phyloP scores from a whole-genome alignment of 2,329 filamentous ascomycete genomes.

The Botrytis galanthina region DNA sequence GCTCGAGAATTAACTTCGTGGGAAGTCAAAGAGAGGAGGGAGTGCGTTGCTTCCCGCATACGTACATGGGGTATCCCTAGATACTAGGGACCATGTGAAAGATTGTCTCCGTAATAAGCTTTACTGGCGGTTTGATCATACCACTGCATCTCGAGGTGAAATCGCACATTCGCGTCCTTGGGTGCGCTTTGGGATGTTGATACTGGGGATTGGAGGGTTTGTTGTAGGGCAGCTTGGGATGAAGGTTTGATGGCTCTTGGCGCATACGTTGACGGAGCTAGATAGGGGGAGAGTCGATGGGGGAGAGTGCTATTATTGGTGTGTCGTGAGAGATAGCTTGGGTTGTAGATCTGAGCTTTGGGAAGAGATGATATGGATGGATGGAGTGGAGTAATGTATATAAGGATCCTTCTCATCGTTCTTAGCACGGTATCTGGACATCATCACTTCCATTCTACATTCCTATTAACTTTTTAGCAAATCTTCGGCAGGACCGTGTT shows the following conservation, averaged over 20 bases:
- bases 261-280: background rate
- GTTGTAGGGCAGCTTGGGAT: background rate
- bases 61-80: background rate
- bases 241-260: background rate
- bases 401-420: background rate
- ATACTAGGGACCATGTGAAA: background rate
- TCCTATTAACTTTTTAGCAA: background rate
- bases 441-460: constrained; percentile 16
- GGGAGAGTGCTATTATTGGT: background rate
- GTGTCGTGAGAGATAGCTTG: background rate
- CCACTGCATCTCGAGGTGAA: background rate
- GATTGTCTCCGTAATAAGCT: background rate
- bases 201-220: background rate
- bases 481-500: constrained; percentile 11
- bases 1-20: background rate
- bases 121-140: background rate
- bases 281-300: background rate
- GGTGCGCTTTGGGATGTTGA: background rate
- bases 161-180: background rate
- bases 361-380: background rate
- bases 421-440: constrained; percentile 14
- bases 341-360: background rate
- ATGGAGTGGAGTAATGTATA: background rate
- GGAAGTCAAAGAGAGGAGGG: background rate
- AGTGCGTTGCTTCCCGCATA: background rate